Conservation (phyloP, 179 eudicot genomes). For the Silene coronaria region DNA sequence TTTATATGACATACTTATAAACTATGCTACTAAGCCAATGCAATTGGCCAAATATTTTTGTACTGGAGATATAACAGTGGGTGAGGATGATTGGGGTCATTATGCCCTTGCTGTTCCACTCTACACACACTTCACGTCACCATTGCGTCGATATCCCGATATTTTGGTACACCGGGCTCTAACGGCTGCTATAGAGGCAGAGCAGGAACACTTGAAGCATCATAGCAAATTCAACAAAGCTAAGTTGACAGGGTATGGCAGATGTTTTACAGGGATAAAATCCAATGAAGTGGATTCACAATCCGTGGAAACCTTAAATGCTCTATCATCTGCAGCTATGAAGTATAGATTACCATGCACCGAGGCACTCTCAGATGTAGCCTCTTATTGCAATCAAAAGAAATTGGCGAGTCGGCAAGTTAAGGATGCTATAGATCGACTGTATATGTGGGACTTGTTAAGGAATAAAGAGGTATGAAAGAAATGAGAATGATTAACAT, state of each 20-base stretch:
- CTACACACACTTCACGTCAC: conserved; percentile 93
- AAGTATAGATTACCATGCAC: conserved; percentile 49
- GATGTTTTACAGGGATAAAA: conserved; percentile 56
- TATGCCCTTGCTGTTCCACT: conserved; percentile 82
- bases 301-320: conserved; percentile 46
- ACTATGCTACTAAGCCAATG: conserved; percentile 84
- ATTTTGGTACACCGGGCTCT: conserved; percentile 79
- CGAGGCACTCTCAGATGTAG: conserved; percentile 55
- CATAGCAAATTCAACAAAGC: conserved; percentile 19
- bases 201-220: conserved; percentile 44
- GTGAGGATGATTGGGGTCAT: conserved; percentile 59
- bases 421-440: conserved; percentile 72
- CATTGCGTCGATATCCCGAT: conserved; percentile 86
- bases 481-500: neutral
- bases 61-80: conserved; percentile 57
- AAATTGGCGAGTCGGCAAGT: conserved; percentile 68
- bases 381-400: conserved; percentile 65
- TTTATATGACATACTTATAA: conserved; percentile 60
- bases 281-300: conserved; percentile 44
- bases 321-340: conserved; percentile 52
- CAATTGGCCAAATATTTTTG: conserved; percentile 81
- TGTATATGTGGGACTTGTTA: conserved; percentile 73
- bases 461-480: conserved; percentile 63
- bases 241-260: conserved; percentile 13
- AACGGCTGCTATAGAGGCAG: conserved; percentile 78